These are phyloP conservation scores for Petunia axillaris DNA, from an alignment of 257 asterid genomes.

Conservation along the genomic window DNA sequence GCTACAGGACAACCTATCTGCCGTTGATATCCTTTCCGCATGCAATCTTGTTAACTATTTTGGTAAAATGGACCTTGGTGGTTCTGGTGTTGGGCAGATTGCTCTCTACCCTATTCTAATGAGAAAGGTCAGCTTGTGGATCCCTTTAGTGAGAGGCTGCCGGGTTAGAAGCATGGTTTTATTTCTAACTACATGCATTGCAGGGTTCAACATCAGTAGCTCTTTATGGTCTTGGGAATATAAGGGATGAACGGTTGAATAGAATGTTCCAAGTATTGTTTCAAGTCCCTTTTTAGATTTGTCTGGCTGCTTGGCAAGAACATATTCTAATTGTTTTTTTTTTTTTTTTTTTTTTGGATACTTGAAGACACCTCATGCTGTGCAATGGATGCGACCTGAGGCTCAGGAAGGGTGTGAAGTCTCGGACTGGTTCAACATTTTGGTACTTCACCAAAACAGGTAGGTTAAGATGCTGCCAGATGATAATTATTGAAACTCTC, in stretches of 20 bases:
- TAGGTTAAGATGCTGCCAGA: conserved; percentile 24
- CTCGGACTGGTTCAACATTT: conserved; percentile 96
- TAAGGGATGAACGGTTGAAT: conserved; percentile 96
- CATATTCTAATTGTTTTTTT: conserved; percentile 21
- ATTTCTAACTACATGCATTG: conserved; percentile 25
- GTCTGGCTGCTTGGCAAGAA: neutral
- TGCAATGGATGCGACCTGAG: conserved; percentile 99
- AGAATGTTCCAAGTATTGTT: conserved; percentile 90
- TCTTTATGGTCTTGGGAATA: conserved; percentile 97
- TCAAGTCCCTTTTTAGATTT: conserved; percentile 10
- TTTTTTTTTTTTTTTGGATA: conserved; percentile 37
- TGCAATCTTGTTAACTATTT: conserved; percentile 98
- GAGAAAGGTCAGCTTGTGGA: conserved; percentile 60
- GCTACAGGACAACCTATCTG: conserved; percentile 97
- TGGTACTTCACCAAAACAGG: conserved; percentile 97
- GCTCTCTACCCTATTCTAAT: conserved; percentile 87
- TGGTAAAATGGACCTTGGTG: conserved; percentile 95
- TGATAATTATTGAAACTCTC: neutral
- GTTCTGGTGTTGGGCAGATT: conserved; percentile 97
- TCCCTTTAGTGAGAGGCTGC: conserved; percentile 28
- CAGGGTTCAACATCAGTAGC: conserved; percentile 98
- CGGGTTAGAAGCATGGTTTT: conserved; percentile 20
- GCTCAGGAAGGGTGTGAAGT: conserved; percentile 78
- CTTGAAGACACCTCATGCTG: conserved; percentile 94
- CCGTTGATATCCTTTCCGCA: conserved; percentile 97